Evolutionary conservation across 768 basidiomycete species (phyloP).

Genomic region (Boletus subparvulus): DNA sequence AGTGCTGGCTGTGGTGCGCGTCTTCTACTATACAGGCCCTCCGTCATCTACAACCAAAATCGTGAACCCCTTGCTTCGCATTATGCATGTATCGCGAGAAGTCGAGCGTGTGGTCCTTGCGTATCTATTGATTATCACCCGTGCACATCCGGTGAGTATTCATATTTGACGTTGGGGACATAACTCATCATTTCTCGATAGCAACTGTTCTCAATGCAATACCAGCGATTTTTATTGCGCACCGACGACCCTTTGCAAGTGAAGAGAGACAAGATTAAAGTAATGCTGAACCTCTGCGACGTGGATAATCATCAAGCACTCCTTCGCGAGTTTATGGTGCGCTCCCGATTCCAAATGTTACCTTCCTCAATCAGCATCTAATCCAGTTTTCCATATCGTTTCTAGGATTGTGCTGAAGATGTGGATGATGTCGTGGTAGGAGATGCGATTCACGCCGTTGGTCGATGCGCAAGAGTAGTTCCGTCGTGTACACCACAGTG

Average conservation of each 20-base stretch:
- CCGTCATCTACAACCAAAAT: conserved; percentile 54
- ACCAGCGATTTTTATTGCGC: conserved; percentile 67
- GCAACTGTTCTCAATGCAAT: conserved; percentile 58
- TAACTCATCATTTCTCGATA: conserved; percentile 8
- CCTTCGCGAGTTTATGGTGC: conserved; percentile 81
- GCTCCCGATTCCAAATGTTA: conserved; percentile 26
- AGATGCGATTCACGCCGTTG: conserved; percentile 76
- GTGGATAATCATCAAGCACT: conserved; percentile 67
- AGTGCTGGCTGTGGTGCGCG: conserved; percentile 69
- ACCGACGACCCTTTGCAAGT: conserved; percentile 63
- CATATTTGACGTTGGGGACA: neutral
- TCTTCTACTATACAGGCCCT: conserved; percentile 73
- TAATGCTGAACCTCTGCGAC: conserved; percentile 66
- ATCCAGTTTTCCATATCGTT: neutral
- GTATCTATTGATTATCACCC: conserved; percentile 66
- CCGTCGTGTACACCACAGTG: conserved; percentile 73
- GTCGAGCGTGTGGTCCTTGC: conserved; percentile 73
- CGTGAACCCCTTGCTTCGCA: conserved; percentile 69
- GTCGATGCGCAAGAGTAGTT: conserved; percentile 65
- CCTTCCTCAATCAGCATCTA: neutral
- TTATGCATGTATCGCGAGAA: conserved; percentile 69
- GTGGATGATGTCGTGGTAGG: conserved; percentile 67
- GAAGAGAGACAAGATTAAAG: conserved; percentile 72
- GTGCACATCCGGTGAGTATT: conserved; percentile 60
- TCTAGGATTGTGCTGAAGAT: conserved; percentile 81